Evolutionary conservation across 2,329 filamentous ascomycete species (phyloP), one percentile per base, ranked within the genome.

Genomic region (Hypoxylon sp.): DNA sequence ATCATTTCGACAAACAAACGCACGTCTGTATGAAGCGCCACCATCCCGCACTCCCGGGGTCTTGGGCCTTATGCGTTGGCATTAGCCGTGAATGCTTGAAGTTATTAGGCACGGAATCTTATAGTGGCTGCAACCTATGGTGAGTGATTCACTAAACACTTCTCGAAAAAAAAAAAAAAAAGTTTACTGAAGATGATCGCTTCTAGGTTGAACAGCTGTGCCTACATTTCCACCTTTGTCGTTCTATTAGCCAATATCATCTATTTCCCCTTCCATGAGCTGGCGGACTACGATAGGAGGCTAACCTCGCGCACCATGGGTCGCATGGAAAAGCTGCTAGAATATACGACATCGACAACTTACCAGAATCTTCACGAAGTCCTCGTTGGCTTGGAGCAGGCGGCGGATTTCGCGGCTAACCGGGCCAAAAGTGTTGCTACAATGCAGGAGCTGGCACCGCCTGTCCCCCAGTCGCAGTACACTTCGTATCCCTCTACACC

Each of bases 211-310:
- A 70, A 65, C 32, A 59, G 65, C 15, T 71, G 72, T 41, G 62
- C 66, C 20, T 70, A 71, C 52, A 72, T 73, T 59, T 72, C 72
- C 3, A 65, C 72, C 4, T 68, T 74, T 19, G 56, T 71, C 1
- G 67, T 73, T 34, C 26, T 74, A 8, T 54, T 71, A 15, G 71
- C 68, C 17, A 73, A 74, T 37, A 62, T 71, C 17, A 53, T 65
- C 1, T 72, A 73, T 51, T 64, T 58, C 22, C 72, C 72, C 2
- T 60, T 48, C 2, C 61, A 69, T 34, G 60, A 65, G 32, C 32
- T 62, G 1, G 71, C 62, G 1, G 59, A 59, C 8, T 24, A 65
- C 5, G 71, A 73, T 39, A 65, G 61, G 11, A 49, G 60, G n/a
- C 63, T 74, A 6, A 67, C 68, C 13, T 44, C 56, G 50, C 32